These are phyloP conservation scores for Zychaea mexicana DNA, from an alignment of 371 early-diverging fungal genomes.

Conservation along the genomic window DNA sequence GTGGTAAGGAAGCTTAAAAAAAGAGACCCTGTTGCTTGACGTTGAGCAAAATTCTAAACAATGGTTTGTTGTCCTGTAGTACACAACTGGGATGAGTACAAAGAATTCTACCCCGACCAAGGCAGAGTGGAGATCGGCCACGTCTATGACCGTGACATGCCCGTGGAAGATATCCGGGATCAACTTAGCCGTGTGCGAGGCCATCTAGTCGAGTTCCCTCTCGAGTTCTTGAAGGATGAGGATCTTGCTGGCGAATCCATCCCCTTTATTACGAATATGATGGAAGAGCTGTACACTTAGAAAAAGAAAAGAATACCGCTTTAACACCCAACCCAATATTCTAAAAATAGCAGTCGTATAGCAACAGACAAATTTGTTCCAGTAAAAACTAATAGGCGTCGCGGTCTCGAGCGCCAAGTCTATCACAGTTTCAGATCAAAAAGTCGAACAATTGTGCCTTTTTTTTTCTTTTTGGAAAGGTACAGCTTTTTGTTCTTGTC, in stretches of 20 bases:
- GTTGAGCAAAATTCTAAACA: neutral
- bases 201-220: slow-evolving; percentile 77
- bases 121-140: slow-evolving; percentile 37
- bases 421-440: neutral
- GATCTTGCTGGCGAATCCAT: slow-evolving; percentile 42
- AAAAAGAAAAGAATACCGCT: neutral
- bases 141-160: slow-evolving; percentile 38
- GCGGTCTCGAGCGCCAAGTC: neutral
- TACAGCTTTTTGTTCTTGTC: neutral
- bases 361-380: neutral
- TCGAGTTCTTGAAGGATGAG: slow-evolving; percentile 65
- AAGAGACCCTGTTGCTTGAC: too few species aligned
- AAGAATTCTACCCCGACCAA: slow-evolving; percentile 56
- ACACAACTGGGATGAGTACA: slow-evolving; percentile 67
- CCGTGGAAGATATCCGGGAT: slow-evolving; percentile 37
- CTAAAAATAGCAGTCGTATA: slow-evolving; percentile 5
- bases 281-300: slow-evolving; percentile 42
- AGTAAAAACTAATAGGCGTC: neutral
- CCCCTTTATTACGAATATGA: slow-evolving; percentile 30
- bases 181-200: slow-evolving; percentile 54
- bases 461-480: neutral
- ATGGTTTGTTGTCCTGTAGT: slow-evolving; percentile 28
- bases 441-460: neutral
- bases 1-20: slow-evolving; percentile 21
- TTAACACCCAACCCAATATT: too few species aligned